Evolutionary conservation across 257 asterid genomes (phyloP).

Genomic region (Solanum pinnatisectum): DNA sequence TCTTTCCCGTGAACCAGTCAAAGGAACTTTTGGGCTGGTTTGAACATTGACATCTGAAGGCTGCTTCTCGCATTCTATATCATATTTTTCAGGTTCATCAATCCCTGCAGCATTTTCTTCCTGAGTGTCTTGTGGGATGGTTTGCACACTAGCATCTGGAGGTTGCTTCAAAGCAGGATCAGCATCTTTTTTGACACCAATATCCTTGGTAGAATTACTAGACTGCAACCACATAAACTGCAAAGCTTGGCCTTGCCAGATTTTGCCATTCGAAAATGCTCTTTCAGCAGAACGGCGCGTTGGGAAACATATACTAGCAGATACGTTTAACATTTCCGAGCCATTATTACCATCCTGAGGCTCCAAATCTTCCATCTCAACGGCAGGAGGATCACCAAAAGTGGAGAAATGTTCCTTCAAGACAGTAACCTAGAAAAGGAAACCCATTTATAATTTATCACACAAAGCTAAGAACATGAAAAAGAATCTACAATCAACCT

Average conservation of each 20-base stretch:
- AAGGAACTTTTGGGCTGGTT: slow-evolving; percentile 8
- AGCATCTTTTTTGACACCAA: not conserved
- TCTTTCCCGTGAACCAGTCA: not conserved
- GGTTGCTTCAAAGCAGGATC: slow-evolving; percentile 2
- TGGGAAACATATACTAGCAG: slow-evolving; percentile 61
- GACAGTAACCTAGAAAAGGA: slow-evolving; percentile 45
- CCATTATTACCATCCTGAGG: slow-evolving; percentile 26
- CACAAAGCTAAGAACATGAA: not conserved
- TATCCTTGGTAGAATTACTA: slow-evolving; percentile 5
- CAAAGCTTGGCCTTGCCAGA: slow-evolving; percentile 74
- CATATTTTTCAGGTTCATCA: slow-evolving; percentile 9
- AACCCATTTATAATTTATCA: not conserved
- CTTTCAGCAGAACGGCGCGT: slow-evolving; percentile 68
- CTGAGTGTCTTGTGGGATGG: slow-evolving; percentile 5
- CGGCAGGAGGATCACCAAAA: slow-evolving; percentile 61
- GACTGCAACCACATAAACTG: slow-evolving; percentile 54
- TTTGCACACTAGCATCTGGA: slow-evolving; percentile 6
- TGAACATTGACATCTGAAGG: slow-evolving; percentile 8
- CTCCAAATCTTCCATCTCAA: slow-evolving; percentile 54
- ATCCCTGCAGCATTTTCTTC: slow-evolving; percentile 21
- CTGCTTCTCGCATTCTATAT: slow-evolving; percentile 12
- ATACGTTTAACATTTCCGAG: slow-evolving; percentile 22
- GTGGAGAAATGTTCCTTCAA: slow-evolving; percentile 74
- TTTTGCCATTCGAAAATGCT: slow-evolving; percentile 71
- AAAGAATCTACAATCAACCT: not conserved